These are phyloP conservation scores for Gossypium lobatum DNA, from an alignment of 441 rosid genomes.

Conservation along the genomic window DNA sequence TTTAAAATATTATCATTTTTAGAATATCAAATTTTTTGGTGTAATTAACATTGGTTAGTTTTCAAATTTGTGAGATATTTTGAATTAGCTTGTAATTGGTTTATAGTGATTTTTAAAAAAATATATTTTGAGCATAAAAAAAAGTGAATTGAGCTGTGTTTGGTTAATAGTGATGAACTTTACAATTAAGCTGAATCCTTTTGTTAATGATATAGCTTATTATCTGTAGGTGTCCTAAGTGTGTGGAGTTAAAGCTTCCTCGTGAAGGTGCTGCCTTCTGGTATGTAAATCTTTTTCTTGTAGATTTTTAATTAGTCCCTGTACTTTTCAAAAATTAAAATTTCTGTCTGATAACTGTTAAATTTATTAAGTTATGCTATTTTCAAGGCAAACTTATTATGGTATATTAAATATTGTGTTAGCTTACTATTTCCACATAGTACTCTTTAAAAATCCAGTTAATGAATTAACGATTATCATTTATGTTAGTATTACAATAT, in stretches of 20 bases:
- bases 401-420: too few relatives aligned
- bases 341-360: too few relatives aligned
- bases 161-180: neutral
- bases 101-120: neutral
- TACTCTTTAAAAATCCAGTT: too few relatives aligned
- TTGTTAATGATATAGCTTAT: neutral
- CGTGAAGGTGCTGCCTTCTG: constrained; percentile 94
- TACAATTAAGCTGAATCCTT: neutral
- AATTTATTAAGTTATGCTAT: too few relatives aligned
- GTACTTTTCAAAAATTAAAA: too few relatives aligned
- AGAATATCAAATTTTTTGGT: neutral
- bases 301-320: too few relatives aligned
- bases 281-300: constrained; percentile 29
- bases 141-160: neutral
- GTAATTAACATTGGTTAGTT: neutral
- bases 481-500: too few relatives aligned
- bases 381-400: too few relatives aligned
- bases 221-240: constrained; percentile 77
- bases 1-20: neutral
- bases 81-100: neutral
- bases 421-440: too few relatives aligned
- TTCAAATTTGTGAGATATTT: neutral
- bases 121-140: neutral
- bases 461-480: too few relatives aligned
- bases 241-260: constrained; percentile 84